Evolutionary conservation across 192 early-diverging fungal genomes (phyloP), one percentile per base, ranked within the genome.

Genomic region (Dissophora ornata): DNA sequence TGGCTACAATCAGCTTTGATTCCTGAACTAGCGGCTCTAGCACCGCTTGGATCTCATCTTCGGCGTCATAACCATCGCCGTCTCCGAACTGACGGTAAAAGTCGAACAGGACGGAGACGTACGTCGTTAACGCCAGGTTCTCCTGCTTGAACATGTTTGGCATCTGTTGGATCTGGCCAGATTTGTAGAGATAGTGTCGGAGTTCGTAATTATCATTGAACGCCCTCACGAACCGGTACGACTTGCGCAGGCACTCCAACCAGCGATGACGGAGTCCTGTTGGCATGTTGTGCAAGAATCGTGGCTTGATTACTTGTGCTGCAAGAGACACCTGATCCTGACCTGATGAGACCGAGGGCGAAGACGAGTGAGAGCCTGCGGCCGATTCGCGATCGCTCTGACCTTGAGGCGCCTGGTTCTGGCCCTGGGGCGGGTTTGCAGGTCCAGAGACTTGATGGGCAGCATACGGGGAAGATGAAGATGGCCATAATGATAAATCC

Each of bases 91-190:
- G 89, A 21, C 85, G 79, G 70, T 85, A 85, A 22, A 84, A 64
- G 60, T 92, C 92, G 69, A 91, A 88, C 60, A 97, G 81, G 28
- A 95, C 92, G 58, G 77, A 86, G 40, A 84, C 82, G 67, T 88
- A 79, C 62, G 92, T 83, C 67, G 89, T 81, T 47, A 88, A 86
- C 68, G 85, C 88, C 54, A 83, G 74, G 6, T 94, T 95, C 83
- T 98, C 96, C 71, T 96, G 95, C 73, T 95, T 96, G 46, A 96
- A 87, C 67, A 98, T 81, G 62, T 96, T 96, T 29, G 96, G 96
- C 83, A 96, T 81, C 55, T 95, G 93, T 22, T 93, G 88, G 81
- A 97, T 94, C 42, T 94, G 92, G 9, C 95, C 93, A 32, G 79
- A 87, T 79, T 84, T 92, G 81, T 66, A 92, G 68, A 98, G 82